Percentiles rank a stretch among this genome's conserved stretches.
phyloP scores from a whole-genome alignment of 164 flowering plant species.

The Hamamelis virginiana region DNA sequence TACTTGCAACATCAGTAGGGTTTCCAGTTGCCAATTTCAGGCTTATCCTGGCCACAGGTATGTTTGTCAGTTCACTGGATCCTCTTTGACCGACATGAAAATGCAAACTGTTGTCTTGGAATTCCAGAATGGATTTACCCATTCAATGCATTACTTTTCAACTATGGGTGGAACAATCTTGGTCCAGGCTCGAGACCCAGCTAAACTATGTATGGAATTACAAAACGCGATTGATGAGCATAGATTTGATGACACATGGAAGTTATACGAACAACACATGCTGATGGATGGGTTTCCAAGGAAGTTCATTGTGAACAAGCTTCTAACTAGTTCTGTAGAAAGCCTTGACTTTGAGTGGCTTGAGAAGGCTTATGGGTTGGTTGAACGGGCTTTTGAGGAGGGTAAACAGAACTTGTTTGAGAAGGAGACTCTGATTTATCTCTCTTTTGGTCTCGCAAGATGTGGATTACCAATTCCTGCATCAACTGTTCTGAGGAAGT shows the following conservation, averaged over 20 bases:
- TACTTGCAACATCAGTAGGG: background rate
- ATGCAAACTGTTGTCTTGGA: background rate
- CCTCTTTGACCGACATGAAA: background rate
- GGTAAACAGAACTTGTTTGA: slow-evolving; percentile 65
- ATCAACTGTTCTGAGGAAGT: slow-evolving; percentile 75
- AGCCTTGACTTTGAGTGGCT: slow-evolving; percentile 56
- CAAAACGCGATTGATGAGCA: slow-evolving; percentile 55
- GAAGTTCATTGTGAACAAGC: slow-evolving; percentile 64
- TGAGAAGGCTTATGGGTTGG: slow-evolving; percentile 60
- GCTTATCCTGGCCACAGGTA: background rate
- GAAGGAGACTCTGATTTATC: slow-evolving; percentile 64
- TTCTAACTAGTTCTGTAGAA: slow-evolving; percentile 53
- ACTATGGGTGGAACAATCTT: slow-evolving; percentile 52
- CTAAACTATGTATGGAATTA: slow-evolving; percentile 49
- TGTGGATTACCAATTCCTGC: slow-evolving; percentile 63
- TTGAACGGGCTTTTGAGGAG: slow-evolving; percentile 64
- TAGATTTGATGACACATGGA: slow-evolving; percentile 66
- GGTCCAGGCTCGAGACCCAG: slow-evolving; percentile 80
- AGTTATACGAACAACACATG: slow-evolving; percentile 60
- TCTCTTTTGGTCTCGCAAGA: slow-evolving; percentile 64
- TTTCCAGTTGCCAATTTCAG: background rate
- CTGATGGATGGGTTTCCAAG: slow-evolving; percentile 86
- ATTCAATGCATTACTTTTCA: slow-evolving; percentile 24
- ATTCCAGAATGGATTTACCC: slow-evolving; percentile 3
- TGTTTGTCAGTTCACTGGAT: background rate